Conservation (phyloP, 495 filamentous ascomycete species). For the Tuber melanosporum region DNA sequence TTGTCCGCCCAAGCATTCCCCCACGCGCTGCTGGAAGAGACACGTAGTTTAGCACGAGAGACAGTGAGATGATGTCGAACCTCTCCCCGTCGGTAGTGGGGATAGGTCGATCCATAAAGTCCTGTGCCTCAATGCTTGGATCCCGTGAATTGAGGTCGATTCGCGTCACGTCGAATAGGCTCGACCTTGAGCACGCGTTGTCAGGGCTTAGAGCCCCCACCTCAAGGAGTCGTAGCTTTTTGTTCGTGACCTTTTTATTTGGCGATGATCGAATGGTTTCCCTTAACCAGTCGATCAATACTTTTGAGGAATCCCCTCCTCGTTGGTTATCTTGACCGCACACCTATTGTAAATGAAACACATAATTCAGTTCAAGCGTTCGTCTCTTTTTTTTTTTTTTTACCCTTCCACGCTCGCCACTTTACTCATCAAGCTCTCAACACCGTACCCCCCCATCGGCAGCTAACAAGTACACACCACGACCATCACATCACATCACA, state of each 20-base stretch:
- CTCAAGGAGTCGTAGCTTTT: slow-evolving; percentile 65
- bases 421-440: background rate
- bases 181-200: slow-evolving; percentile 73
- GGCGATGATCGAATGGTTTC: slow-evolving; percentile 27
- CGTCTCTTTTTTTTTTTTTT: background rate
- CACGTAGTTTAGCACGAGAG: slow-evolving; percentile 91
- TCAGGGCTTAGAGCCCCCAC: slow-evolving; percentile 79
- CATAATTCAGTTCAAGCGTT: background rate
- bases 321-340: slow-evolving; percentile 73
- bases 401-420: background rate
- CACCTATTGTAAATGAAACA: slow-evolving; percentile 21
- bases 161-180: slow-evolving; percentile 63
- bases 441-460: background rate
- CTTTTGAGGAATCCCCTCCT: slow-evolving; percentile 82
- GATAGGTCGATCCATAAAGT: slow-evolving; percentile 87
- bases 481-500: slow-evolving; percentile 25
- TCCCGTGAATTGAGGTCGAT: slow-evolving; percentile 89
- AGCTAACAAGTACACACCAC: slow-evolving; percentile 19
- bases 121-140: slow-evolving; percentile 71
- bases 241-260: slow-evolving; percentile 35
- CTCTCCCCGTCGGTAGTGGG: slow-evolving; percentile 55
- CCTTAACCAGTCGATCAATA: slow-evolving; percentile 79
- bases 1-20: slow-evolving; percentile 76
- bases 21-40: slow-evolving; percentile 67
- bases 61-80: slow-evolving; percentile 90